A percentile compares a stretch with the other conserved stretches of the same genome.
These are phyloP conservation scores for Chondrus crispus DNA, from an alignment of 23 red algal species.

Conservation along the genomic window DNA sequence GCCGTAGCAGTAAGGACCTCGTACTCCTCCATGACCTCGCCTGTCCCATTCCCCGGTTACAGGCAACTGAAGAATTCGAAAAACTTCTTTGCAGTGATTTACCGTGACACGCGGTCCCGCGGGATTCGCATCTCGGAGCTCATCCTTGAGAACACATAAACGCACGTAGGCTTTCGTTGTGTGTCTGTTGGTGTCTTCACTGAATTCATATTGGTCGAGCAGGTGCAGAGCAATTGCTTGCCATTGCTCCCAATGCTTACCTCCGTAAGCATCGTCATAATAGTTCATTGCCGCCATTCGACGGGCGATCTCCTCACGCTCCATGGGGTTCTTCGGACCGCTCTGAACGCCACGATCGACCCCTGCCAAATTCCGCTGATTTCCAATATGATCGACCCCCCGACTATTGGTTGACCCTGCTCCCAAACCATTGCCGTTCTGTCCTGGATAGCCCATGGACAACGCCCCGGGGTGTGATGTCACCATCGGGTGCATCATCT, in stretches of 20 bases:
- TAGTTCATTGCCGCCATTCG: slow-evolving; percentile 72
- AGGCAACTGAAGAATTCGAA: slow-evolving; percentile 80
- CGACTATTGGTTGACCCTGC: background rate
- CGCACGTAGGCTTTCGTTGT: slow-evolving; percentile 81
- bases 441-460: too few relatives aligned
- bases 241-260: slow-evolving; percentile 80
- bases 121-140: slow-evolving; percentile 50
- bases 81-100: slow-evolving; percentile 92
- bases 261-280: slow-evolving; percentile 37
- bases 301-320: slow-evolving; percentile 36
- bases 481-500: slow-evolving; percentile 1
- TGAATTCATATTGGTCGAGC: slow-evolving; percentile 75
- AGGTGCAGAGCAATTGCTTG: slow-evolving; percentile 78
- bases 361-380: background rate
- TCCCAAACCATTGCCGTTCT: too few relatives aligned
- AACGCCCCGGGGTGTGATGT: background rate
- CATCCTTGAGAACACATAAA: slow-evolving; percentile 92
- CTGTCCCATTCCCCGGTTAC: slow-evolving; percentile 99
- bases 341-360: background rate
- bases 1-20: slow-evolving; percentile 97
- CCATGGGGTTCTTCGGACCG: slow-evolving; percentile 10
- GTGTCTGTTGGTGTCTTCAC: slow-evolving; percentile 74
- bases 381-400: background rate
- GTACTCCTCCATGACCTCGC: slow-evolving; percentile 86
- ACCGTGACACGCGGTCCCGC: slow-evolving; percentile 64